Base-by-base conservation (phyloP, 345 rosid genomes). In the Brassica cretica region DNA sequence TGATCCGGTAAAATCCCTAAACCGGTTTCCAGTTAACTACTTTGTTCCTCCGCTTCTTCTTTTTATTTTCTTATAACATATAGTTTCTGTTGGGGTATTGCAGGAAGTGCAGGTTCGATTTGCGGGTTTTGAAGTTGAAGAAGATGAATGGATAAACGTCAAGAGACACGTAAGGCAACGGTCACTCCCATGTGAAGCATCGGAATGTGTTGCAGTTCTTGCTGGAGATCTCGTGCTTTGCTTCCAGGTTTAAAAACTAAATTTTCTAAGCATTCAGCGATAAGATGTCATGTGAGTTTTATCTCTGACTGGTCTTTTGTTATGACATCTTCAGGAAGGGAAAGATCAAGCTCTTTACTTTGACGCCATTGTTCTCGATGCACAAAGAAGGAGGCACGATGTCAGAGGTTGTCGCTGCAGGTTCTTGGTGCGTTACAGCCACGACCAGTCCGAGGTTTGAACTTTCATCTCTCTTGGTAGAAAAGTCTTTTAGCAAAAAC, bases 341-440 rank as follows among this genome's bases (percentile, higher is more conserved):
- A 93, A 96, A 88, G 98, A 91, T 78, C 99, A 96, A 83, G 98
- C 99, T 73, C 91, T 96, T 74, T 96, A 93, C 82, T 96, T 83
- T 68, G 99, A 96, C 72, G 99, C 98, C 41, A 90, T 85, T 82
- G 99, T 93, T 80, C 95, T 96, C 27, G 97, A 93, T 69, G 97
- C 99, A 4, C 98, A 96, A 85, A 92, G 98, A 74, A 84, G 99
- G 67, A 87, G 99, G 66, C 99, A 96, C 80, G 99, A 96, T 82
- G 92, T 88, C 8, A 91, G 99, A 85, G 99, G 99, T 72, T 96
- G 99, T 74, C 97, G 97, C 9, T 96, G 99, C 85, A 86, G 99
- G 77, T 93, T 93, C 82, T 84, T 93, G 82, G 99, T 96, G 83
- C 97, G 97, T 59, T 96, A 96, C 76, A 91, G 89, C 85, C 99